Evolutionary conservation across 164 flowering plant genomes (phyloP).

Genomic region (Vitis amurensis): DNA sequence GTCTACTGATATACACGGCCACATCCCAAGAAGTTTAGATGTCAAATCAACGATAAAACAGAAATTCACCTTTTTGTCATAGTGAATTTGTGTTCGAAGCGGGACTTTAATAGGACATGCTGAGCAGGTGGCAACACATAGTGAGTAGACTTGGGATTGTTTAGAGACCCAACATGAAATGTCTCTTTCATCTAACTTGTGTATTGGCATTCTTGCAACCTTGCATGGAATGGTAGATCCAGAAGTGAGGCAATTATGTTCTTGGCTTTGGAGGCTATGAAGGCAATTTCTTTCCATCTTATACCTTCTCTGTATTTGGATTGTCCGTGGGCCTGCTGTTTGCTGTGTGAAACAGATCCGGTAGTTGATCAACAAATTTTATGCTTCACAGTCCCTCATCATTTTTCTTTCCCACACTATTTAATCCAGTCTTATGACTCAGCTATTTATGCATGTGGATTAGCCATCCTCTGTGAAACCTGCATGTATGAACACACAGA

Average conservation of each 20-base stretch:
- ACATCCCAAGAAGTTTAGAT: conserved; percentile 37
- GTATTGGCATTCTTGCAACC: conserved; percentile 47
- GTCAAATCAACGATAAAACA: not conserved
- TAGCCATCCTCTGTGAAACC: not conserved
- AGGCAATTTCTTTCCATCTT: conserved; percentile 12
- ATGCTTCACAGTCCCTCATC: not conserved
- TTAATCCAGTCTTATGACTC: not conserved
- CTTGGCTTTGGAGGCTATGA: conserved; percentile 20
- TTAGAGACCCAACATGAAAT: conserved; percentile 44
- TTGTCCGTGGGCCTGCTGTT: not conserved
- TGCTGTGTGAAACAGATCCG: not conserved
- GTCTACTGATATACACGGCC: conserved; percentile 36
- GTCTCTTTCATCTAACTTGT: conserved; percentile 61
- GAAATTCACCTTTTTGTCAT: not conserved
- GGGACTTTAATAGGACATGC: conserved; percentile 32
- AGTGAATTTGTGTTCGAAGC: conserved; percentile 13
- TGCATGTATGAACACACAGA: not conserved
- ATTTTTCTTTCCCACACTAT: not conserved
- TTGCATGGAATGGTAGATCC: conserved; percentile 36
- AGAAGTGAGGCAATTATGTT: conserved; percentile 13
- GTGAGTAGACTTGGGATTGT: conserved; percentile 56
- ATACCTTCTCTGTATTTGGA: not conserved
- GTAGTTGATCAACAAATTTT: not conserved
- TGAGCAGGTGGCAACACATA: conserved; percentile 15
- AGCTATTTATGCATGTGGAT: not conserved